Evolutionary conservation across 257 asterid species (phyloP).

Genomic region (Solanum lycopersicoides): DNA sequence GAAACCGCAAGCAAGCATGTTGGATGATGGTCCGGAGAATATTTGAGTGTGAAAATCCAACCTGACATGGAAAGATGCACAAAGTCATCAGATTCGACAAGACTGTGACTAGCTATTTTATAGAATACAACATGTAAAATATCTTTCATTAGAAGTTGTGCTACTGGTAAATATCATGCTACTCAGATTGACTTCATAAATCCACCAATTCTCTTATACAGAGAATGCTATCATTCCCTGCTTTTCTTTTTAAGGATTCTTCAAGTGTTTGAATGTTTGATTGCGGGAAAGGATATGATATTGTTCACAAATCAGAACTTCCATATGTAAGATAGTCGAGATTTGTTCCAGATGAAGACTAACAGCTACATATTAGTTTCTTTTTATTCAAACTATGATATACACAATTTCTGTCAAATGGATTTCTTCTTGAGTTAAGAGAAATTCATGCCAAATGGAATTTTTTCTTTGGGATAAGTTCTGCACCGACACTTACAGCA

Average conservation of each 20-base stretch:
- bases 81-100: neutral
- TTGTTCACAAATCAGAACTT: neutral
- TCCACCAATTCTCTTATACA: neutral
- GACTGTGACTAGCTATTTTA: neutral
- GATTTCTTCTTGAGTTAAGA: neutral
- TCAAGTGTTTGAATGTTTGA: neutral
- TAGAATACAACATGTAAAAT: neutral
- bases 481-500: neutral
- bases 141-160: neutral
- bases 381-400: neutral
- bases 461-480: neutral
- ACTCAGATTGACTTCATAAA: neutral
- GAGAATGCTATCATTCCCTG: neutral
- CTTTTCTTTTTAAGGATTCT: neutral
- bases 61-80: conserved; percentile 23
- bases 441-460: neutral
- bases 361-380: neutral
- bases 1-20: conserved; percentile 82
- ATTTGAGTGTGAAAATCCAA: conserved; percentile 87
- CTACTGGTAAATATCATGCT: neutral
- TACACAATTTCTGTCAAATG: neutral
- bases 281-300: neutral
- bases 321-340: neutral
- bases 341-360: neutral
- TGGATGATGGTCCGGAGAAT: conserved; percentile 66